Evolutionary conservation across 1,139 yeast species (phyloP), one percentile per base, ranked within the genome.

Genomic region (Lodderomyces jiufengensis): DNA sequence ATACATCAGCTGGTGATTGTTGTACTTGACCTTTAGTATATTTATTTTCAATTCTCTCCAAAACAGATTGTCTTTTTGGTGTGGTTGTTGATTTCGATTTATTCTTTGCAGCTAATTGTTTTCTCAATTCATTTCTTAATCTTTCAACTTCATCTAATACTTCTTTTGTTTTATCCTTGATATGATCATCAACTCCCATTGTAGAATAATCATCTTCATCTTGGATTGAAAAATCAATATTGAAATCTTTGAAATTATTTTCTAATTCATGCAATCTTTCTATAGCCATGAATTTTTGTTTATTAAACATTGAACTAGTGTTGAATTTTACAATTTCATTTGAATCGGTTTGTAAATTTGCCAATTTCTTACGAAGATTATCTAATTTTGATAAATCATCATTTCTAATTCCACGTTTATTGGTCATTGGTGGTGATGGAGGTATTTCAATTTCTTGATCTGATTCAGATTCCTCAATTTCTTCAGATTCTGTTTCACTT

Each of bases 271-370:
- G 68, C 41, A 84, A 64, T 47, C 92, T 67, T 39, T 80, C 84
- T 68, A 81, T 66, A 0, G 92, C 92, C 53, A 76, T 66, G 33
- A 63, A 55, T 49, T 76, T 82, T 49, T 79, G 82, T 43, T 75
- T 73, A 32, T 68, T 64, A 54, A 78, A 70, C 55, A 76, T 57
- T 33, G 84, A 79, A 44, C 73, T 73, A 42, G 79, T 73, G 54
- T 80, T 82, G 49, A 70, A 77, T 51, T 83, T 84, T 61, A 84
- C 67, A 32, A 84, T 78, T 46, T 80, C 86, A 54, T 84, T 84
- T 2, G 88, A 80, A 52, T 84, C 90, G 36, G 70, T 70, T 54
- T 84, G 92, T 29, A 84, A 61, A 8, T 72, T 69, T 5, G 80
- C 70, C 29, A 84, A 59, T 47, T 78, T 78, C 43, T 71, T 70